Percentiles rank a stretch among this genome's conserved stretches.
phyloP scores from a whole-genome alignment of 352 stramenopile genomes.

The Phytophthora megakarya region DNA sequence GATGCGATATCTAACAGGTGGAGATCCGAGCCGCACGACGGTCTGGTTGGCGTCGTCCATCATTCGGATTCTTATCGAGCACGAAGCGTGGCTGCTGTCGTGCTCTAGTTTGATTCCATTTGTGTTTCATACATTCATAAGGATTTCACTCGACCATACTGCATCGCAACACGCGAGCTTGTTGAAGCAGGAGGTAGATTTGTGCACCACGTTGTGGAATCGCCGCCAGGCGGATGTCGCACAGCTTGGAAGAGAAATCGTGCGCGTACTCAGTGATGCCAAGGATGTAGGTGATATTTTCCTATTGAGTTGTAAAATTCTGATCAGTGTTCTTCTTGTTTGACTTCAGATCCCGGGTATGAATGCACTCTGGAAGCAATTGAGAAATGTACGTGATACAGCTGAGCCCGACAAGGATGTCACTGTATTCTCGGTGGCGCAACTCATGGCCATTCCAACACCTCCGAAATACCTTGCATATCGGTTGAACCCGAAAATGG shows the following conservation, averaged over 20 bases:
- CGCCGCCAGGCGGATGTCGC: slow-evolving; percentile 68
- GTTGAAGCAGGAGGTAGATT: slow-evolving; percentile 78
- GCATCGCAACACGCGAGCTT: slow-evolving; percentile 53
- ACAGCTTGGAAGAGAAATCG: slow-evolving; percentile 74
- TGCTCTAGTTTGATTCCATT: slow-evolving; percentile 78
- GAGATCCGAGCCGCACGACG: slow-evolving; percentile 70
- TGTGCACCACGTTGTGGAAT: slow-evolving; percentile 80
- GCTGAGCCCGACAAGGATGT: slow-evolving; percentile 50
- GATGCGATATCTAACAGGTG: slow-evolving; percentile 72
- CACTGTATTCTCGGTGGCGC: slow-evolving; percentile 62
- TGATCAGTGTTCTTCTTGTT: slow-evolving; percentile 14
- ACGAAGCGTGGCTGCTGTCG: slow-evolving; percentile 77
- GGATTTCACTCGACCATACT: slow-evolving; percentile 73
- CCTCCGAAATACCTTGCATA: slow-evolving; percentile 81
- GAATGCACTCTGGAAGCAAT: slow-evolving; percentile 81
- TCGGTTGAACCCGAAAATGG: slow-evolving; percentile 84
- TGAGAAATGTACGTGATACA: slow-evolving; percentile 66
- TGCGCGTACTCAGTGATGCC: slow-evolving; percentile 78
- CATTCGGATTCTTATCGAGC: slow-evolving; percentile 78
- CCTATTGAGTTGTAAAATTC: not conserved
- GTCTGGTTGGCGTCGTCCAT: slow-evolving; percentile 81
- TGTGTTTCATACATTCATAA: slow-evolving; percentile 80
- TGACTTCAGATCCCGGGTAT: slow-evolving; percentile 70
- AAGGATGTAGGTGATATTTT: slow-evolving; percentile 62
- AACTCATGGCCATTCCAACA: slow-evolving; percentile 76